Base-by-base conservation (phyloP, 306 rosid genomes). In the Glycyrrhiza uralensis region DNA sequence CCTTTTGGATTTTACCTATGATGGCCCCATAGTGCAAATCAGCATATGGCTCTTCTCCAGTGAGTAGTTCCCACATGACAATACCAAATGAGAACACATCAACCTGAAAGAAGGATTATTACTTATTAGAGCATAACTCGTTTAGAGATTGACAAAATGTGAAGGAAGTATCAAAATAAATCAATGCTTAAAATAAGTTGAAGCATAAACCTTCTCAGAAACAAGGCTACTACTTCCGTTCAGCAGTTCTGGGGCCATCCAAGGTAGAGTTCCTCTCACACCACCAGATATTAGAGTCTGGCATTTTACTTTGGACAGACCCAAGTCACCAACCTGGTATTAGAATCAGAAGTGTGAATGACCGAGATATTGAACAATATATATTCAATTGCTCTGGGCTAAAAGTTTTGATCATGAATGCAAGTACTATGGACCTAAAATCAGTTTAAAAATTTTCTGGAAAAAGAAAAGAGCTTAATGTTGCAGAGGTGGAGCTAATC, bases 241-340 rank as follows among this genome's bases (percentile, higher is more conserved):
- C 88, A 93, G 79, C 36, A 93, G 94, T 81, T 93, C 98, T 18
- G 98, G 96, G 41, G 98, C 98, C 97, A 93, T 93, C 98, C 98
- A 89, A 20, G 97, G 98, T 61, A 93, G 89, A 54, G 97, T 91
- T 82, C 97, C 96, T 58, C 98, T 86, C 66, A 93, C 98, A 64
- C 98, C 97, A 26, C 96, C 98, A 3, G 96, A 93, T 73, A 91
- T 89, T 76, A 86, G 61, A 35, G 98, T 91, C 84, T 89, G 90
- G 72, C 97, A 88, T 85, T 93, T 93, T 79, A 86, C 98, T 86
- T 89, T 93, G 41, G 97, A 93, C 75, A 91, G 86, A 76, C 98
- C 97, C 89, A 89, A 83, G 68, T 93, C 98, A 71, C 97, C 97
- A 69, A 93, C 97, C 96, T 93, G 75, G 81, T 41, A 44, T 69